A percentile compares a stretch with the other conserved stretches of the same genome.
Conservation (phyloP, 805 yeast species). For the Saccharomycopsis vini region DNA sequence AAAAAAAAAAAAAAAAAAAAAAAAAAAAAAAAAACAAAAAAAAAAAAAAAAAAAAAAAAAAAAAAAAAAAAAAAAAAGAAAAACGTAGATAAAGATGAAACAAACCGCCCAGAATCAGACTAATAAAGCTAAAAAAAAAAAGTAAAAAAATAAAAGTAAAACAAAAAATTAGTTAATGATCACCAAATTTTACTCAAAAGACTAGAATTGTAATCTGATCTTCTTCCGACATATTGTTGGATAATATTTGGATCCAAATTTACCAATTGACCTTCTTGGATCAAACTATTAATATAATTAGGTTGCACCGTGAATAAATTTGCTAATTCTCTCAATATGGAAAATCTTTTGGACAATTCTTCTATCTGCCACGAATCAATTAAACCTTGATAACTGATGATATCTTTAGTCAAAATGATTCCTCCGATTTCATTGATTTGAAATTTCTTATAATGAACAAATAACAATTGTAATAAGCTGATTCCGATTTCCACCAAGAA, state of each 20-base stretch:
- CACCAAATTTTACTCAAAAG: slow-evolving; percentile 39
- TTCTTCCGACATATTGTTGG: slow-evolving; percentile 55
- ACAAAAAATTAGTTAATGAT: too few relatives aligned
- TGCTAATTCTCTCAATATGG: slow-evolving; percentile 70
- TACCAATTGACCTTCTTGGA: slow-evolving; percentile 72
- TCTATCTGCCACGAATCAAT: slow-evolving; percentile 61
- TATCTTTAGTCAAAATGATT: slow-evolving; percentile 70
- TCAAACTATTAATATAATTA: slow-evolving; percentile 64
- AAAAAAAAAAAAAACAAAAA: neutral
- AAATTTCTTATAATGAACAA: slow-evolving; percentile 67
- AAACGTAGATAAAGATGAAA: too few relatives aligned
- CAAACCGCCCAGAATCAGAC: too few relatives aligned
- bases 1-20: too few relatives aligned
- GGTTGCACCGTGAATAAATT: slow-evolving; percentile 81
- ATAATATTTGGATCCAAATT: slow-evolving; percentile 53
- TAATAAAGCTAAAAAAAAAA: too few relatives aligned
- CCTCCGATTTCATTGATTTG: slow-evolving; percentile 80
- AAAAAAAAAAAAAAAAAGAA: too few relatives aligned
- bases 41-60: too few relatives aligned
- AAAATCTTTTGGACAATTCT: slow-evolving; percentile 53
- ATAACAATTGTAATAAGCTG: slow-evolving; percentile 45
- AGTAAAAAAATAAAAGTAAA: too few relatives aligned
- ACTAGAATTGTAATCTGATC: slow-evolving; percentile 60
- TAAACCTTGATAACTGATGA: slow-evolving; percentile 61
- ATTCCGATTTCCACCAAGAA: slow-evolving; percentile 51